These are phyloP conservation scores for Delitschia confertaspora DNA, from an alignment of 495 filamentous ascomycete species.

Conservation along the genomic window DNA sequence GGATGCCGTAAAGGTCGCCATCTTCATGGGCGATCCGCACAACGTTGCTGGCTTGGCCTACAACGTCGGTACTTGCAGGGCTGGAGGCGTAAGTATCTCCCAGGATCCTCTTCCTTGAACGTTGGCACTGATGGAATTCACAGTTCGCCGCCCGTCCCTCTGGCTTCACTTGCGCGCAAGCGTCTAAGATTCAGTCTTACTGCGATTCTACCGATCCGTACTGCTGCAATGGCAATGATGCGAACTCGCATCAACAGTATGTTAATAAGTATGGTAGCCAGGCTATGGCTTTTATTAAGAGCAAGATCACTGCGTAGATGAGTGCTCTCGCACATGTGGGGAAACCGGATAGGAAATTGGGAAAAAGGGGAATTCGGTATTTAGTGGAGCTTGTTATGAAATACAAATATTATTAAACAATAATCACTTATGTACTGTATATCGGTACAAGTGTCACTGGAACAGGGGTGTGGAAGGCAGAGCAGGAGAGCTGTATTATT, in stretches of 20 bases:
- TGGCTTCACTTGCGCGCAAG: constrained; percentile 47
- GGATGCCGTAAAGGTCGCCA: constrained; percentile 49
- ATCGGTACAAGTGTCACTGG: too few relatives aligned
- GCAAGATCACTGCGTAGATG: constrained; percentile 30
- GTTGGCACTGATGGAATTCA: not conserved
- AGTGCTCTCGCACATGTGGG: too few relatives aligned
- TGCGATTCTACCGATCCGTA: constrained; percentile 55
- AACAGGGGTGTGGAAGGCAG: too few relatives aligned
- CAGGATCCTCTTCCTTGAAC: not conserved
- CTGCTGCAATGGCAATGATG: constrained; percentile 54
- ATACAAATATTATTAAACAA: too few relatives aligned
- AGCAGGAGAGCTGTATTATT: too few relatives aligned
- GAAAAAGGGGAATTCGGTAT: too few relatives aligned
- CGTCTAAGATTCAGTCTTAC: constrained; percentile 50
- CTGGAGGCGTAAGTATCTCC: constrained; percentile 47
- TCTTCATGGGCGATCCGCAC: constrained; percentile 56
- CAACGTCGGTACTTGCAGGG: constrained; percentile 51
- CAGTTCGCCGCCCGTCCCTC: constrained; percentile 48
- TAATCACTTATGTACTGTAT: too few relatives aligned
- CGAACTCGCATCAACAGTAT: constrained; percentile 50
- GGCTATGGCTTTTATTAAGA: constrained; percentile 48
- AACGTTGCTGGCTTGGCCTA: constrained; percentile 47
- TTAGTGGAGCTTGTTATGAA: too few relatives aligned
- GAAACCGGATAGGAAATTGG: too few relatives aligned
- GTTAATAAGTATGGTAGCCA: constrained; percentile 49